Percentiles rank a stretch among this genome's conserved stretches.
phyloP scores from a whole-genome alignment of 2,329 filamentous ascomycete genomes.

The Fusarium pseudocircinatum region DNA sequence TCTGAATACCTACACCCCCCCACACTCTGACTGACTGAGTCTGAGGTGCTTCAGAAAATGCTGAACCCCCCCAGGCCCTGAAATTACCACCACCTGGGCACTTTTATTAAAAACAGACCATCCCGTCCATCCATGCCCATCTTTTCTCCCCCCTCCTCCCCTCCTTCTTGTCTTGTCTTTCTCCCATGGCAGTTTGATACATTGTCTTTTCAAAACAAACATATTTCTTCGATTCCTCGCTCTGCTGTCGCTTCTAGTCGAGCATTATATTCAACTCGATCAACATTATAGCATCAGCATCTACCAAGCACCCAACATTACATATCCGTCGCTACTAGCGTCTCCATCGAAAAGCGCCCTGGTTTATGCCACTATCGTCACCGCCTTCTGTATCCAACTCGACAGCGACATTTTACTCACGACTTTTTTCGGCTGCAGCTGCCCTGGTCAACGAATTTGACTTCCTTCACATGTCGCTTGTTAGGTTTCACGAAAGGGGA shows the following conservation, averaged over 20 bases:
- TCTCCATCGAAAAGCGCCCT: conserved; percentile 26
- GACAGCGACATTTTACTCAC: conserved; percentile 30
- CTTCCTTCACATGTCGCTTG: conserved; percentile 37
- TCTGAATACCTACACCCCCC: conserved; percentile 15
- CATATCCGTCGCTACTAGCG: conserved; percentile 23
- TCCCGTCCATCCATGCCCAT: conserved; percentile 42
- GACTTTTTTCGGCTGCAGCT: conserved; percentile 21
- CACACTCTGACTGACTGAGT: background rate
- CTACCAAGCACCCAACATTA: conserved; percentile 6
- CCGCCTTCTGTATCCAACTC: conserved; percentile 37
- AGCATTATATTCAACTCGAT: conserved; percentile 15
- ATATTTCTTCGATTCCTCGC: conserved; percentile 24
- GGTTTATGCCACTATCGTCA: conserved; percentile 42
- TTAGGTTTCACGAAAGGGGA: conserved; percentile 35
- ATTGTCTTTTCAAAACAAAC: conserved; percentile 29
- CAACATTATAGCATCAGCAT: conserved; percentile 4
- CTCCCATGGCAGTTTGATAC: conserved; percentile 38
- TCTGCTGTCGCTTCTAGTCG: conserved; percentile 23
- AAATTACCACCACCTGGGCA: conserved; percentile 38
- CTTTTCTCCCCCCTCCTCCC: conserved; percentile 39
- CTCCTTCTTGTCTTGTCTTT: conserved; percentile 40
- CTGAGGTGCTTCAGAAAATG: conserved; percentile 7
- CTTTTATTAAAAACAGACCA: conserved; percentile 47
- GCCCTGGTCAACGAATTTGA: conserved; percentile 14
- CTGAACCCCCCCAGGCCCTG: conserved; percentile 36